Percentiles rank a stretch among this genome's conserved stretches.
These are phyloP conservation scores for Colletotrichum liriopes DNA, from an alignment of 2,329 filamentous ascomycete species.

Conservation along the genomic window DNA sequence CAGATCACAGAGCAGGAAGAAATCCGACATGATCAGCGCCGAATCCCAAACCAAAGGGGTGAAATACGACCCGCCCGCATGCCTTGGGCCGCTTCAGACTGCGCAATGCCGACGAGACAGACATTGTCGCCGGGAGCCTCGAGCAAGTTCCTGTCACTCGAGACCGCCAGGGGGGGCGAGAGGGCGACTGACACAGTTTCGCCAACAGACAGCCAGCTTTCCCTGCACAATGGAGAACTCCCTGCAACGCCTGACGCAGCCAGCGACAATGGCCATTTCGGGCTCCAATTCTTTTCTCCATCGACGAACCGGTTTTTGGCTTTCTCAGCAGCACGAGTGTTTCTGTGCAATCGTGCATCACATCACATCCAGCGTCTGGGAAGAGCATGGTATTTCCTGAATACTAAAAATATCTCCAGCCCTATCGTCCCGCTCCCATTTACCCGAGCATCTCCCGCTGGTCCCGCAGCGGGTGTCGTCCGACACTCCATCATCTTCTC, in stretches of 20 bases:
- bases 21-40: constrained; percentile 9
- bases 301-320: not conserved
- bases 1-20: not conserved
- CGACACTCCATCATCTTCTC: not conserved
- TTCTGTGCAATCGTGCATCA: not conserved
- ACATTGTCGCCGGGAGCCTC: constrained; percentile 25
- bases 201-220: not conserved
- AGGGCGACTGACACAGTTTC: constrained; percentile 4
- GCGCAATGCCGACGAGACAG: constrained; percentile 25
- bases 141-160: not conserved
- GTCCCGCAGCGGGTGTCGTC: constrained; percentile 21
- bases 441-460: not conserved
- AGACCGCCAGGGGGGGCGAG: constrained; percentile 12
- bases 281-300: constrained; percentile 12
- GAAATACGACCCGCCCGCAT: constrained; percentile 12
- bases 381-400: constrained; percentile 7
- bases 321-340: not conserved
- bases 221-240: not conserved
- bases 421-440: constrained; percentile 8
- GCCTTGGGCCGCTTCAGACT: constrained; percentile 16
- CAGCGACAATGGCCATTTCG: constrained; percentile 1
- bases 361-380: not conserved
- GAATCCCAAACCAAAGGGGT: not conserved
- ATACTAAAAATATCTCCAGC: constrained; percentile 18
- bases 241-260: constrained; percentile 9